These are phyloP conservation scores for Corymbia calophylla DNA, from an alignment of 441 rosid species.

Conservation along the genomic window DNA sequence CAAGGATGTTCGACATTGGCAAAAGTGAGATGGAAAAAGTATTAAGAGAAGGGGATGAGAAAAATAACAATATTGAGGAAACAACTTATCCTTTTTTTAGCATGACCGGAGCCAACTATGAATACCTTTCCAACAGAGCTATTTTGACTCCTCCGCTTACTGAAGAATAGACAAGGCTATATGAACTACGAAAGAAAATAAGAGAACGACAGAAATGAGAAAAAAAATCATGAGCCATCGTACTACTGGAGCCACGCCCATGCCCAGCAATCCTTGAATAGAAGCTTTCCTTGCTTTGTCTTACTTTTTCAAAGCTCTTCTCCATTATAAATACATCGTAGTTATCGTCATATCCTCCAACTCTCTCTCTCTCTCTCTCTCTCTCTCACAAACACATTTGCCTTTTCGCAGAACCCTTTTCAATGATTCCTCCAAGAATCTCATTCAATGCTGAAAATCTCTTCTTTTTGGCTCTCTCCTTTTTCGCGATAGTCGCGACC, in stretches of 20 bases:
- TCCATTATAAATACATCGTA: background rate
- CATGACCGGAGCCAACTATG: background rate
- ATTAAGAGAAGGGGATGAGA: too few relatives aligned
- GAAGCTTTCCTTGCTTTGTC: background rate
- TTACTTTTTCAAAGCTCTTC: background rate
- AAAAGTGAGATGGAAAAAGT: too few relatives aligned
- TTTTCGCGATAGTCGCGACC: background rate
- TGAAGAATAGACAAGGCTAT: background rate
- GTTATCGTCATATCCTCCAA: background rate
- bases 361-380: background rate
- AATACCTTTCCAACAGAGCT: background rate
- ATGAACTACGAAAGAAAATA: background rate
- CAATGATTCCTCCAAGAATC: background rate
- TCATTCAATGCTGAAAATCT: background rate
- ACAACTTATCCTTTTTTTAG: too few relatives aligned
- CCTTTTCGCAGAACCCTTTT: background rate
- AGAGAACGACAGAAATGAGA: background rate
- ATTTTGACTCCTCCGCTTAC: background rate
- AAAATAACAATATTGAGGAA: too few relatives aligned
- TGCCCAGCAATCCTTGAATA: background rate
- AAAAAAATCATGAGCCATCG: background rate
- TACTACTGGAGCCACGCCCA: rapidly evolving
- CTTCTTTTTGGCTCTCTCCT: background rate
- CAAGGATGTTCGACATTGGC: too few relatives aligned
- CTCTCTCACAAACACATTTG: background rate